Conservation (phyloP, 768 basidiomycete species). For the Clitopilus passeckerianus region DNA sequence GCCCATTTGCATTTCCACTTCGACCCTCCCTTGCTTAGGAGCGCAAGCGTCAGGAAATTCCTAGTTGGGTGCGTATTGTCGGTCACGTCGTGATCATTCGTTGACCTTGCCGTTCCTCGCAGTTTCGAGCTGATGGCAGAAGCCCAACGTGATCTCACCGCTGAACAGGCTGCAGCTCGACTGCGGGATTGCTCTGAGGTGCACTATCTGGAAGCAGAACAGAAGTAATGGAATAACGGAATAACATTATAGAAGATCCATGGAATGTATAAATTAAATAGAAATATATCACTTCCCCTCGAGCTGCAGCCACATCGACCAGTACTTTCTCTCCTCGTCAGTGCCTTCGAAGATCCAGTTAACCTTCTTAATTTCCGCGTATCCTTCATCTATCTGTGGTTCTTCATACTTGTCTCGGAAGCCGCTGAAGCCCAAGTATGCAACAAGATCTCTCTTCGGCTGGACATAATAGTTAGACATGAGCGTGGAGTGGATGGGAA, state of each 20-base stretch:
- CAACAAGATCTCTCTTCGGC: conserved; percentile 49
- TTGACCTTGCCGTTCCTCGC: conserved; percentile 1
- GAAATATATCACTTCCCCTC: conserved; percentile 49
- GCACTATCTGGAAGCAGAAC: conserved; percentile 48
- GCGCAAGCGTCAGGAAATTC: conserved; percentile 82
- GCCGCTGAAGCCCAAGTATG: conserved; percentile 52
- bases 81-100: not conserved
- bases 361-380: conserved; percentile 68
- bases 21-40: conserved; percentile 78
- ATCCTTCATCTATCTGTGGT: conserved; percentile 67
- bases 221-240: not conserved
- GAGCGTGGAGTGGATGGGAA: not conserved
- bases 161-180: conserved; percentile 77
- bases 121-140: conserved; percentile 92
- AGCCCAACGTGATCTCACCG: conserved; percentile 83
- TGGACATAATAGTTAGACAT: conserved; percentile 13
- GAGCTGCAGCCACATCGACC: conserved; percentile 86
- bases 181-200: conserved; percentile 49
- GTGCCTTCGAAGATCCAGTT: conserved; percentile 79
- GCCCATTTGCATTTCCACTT: conserved; percentile 89
- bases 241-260: not conserved
- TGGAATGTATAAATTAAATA: not conserved
- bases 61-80: conserved; percentile 66
- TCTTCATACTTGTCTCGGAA: conserved; percentile 64
- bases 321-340: conserved; percentile 62